Evolutionary conservation across 2,329 filamentous ascomycete species (phyloP).

Genomic region (Cladophialophora exuberans): DNA sequence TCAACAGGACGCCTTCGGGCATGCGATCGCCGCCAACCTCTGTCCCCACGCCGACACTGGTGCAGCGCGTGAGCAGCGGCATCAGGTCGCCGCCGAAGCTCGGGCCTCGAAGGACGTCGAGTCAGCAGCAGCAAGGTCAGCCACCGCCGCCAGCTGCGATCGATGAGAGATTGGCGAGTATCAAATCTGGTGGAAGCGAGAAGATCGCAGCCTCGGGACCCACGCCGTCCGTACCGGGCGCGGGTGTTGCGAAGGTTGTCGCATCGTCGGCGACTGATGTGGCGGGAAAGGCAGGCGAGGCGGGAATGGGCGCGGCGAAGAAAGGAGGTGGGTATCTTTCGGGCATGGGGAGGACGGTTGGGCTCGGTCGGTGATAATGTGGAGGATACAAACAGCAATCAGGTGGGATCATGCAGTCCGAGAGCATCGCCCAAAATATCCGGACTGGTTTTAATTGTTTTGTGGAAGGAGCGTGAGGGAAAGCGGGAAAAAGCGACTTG

Average conservation of each 20-base stretch:
- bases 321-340: slow-evolving; percentile 12
- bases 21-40: slow-evolving; percentile 19
- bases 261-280: background rate
- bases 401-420: no score
- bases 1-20: slow-evolving; percentile 3
- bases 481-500: no score
- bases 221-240: background rate
- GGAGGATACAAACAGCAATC: no score
- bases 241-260: background rate
- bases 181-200: background rate
- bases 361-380: slow-evolving; percentile 1
- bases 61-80: slow-evolving; percentile 10
- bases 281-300: slow-evolving; percentile 7
- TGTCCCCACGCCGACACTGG: slow-evolving; percentile 18
- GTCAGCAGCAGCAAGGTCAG: slow-evolving; percentile 14
- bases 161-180: slow-evolving; percentile 13
- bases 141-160: slow-evolving; percentile 11
- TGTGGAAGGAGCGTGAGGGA: no score
- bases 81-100: slow-evolving; percentile 24
- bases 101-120: slow-evolving; percentile 16
- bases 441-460: no score
- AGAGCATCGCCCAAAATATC: no score
- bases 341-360: slow-evolving; percentile 12
- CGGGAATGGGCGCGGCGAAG: slow-evolving; percentile 9
- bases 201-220: background rate